Conservation (phyloP, 2,329 filamentous ascomycete genomes). For the Didymella exigua region DNA sequence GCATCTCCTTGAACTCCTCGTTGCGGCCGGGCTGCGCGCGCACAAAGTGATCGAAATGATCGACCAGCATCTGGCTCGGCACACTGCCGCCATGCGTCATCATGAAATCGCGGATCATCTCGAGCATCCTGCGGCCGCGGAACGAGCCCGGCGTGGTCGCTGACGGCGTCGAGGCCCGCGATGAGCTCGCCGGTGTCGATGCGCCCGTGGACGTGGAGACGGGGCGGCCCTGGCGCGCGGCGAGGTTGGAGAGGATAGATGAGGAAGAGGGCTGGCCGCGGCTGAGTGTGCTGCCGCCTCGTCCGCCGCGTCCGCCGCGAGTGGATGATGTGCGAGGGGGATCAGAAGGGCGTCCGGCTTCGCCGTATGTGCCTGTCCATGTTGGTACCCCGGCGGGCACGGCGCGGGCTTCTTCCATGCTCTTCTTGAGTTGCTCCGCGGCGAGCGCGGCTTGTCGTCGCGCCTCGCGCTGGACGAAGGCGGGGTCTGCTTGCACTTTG, state of each 20-base stretch:
- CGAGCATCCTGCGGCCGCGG: conserved; percentile 53
- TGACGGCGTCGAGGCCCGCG: conserved; percentile 39
- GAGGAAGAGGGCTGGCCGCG: conserved; percentile 51
- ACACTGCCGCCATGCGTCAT: conserved; percentile 76
- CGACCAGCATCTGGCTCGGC: conserved; percentile 82
- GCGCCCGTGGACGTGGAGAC: conserved; percentile 14
- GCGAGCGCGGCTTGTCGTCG: conserved; percentile 78
- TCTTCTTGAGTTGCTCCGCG: conserved; percentile 73
- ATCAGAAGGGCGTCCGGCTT: conserved; percentile 66
- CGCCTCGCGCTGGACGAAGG: conserved; percentile 81
- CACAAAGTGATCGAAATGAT: conserved; percentile 86
- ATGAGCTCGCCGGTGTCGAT: conserved; percentile 21
- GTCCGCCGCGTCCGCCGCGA: conserved; percentile 49
- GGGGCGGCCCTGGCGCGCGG: conserved; percentile 47
- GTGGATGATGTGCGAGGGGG: conserved; percentile 42
- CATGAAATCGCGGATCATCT: conserved; percentile 76
- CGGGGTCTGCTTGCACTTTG: conserved; percentile 73
- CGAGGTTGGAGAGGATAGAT: conserved; percentile 52
- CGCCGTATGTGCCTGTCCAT: conserved; percentile 87
- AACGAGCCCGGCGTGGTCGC: conserved; percentile 30
- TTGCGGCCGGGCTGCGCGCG: conserved; percentile 67
- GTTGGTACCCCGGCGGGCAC: conserved; percentile 85
- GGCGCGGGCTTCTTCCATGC: conserved; percentile 72
- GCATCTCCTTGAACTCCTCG: conserved; percentile 79
- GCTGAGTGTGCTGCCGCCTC: conserved; percentile 32